Conservation (phyloP, 2,329 filamentous ascomycete genomes). For the Diaporthe caulivora region DNA sequence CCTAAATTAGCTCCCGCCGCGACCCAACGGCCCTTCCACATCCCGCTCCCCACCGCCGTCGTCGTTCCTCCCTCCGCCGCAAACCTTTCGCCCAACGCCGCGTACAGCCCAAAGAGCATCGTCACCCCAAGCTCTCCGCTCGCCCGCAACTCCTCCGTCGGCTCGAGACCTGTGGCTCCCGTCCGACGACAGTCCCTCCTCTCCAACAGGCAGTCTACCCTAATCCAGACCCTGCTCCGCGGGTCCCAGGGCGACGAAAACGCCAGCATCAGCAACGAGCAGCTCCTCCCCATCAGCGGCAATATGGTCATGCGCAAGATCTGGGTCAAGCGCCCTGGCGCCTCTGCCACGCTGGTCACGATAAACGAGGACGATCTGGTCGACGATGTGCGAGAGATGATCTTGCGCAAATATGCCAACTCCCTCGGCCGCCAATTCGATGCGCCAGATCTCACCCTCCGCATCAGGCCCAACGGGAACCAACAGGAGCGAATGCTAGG, state of each 20-base stretch:
- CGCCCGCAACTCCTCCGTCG: constrained; percentile 44
- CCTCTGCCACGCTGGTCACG: constrained; percentile 87
- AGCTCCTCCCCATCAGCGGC: constrained; percentile 55
- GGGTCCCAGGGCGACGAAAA: constrained; percentile 55
- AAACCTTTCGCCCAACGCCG: constrained; percentile 40
- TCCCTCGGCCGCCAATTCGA: constrained; percentile 91
- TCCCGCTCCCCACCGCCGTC: constrained; percentile 34
- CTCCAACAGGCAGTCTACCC: constrained; percentile 57
- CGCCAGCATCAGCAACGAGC: constrained; percentile 48
- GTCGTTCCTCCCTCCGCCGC: constrained; percentile 37
- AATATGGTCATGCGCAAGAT: constrained; percentile 82
- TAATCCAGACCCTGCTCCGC: constrained; percentile 67
- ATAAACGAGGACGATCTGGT: constrained; percentile 91
- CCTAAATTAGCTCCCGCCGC: constrained; percentile 30
- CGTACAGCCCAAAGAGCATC: constrained; percentile 39
- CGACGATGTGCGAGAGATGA: constrained; percentile 93
- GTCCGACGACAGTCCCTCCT: constrained; percentile 59
- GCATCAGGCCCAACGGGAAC: constrained; percentile 79
- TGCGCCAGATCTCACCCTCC: constrained; percentile 86
- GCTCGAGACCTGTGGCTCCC: constrained; percentile 43
- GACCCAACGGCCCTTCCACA: constrained; percentile 30
- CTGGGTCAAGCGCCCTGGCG: constrained; percentile 91
- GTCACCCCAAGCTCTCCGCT: constrained; percentile 41
- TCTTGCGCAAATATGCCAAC: constrained; percentile 93
- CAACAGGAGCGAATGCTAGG: constrained; percentile 77